A percentile compares a stretch with the other conserved stretches of the same genome.
phyloP scores from a whole-genome alignment of 2,329 filamentous ascomycete species.

The Botrytis deweyae region DNA sequence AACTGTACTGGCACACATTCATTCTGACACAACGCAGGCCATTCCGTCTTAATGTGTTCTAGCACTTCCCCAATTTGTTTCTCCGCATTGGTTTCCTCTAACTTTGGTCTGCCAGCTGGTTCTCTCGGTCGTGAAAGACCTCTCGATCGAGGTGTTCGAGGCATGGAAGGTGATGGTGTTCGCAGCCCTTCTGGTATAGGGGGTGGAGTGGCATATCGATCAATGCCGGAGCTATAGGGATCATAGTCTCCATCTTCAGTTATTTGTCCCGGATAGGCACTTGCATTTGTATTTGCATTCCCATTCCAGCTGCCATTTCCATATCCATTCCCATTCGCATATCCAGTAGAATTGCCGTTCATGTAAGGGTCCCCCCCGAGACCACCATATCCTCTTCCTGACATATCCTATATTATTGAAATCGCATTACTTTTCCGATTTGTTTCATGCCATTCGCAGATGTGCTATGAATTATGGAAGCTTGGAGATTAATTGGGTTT shows the following conservation, averaged over 20 bases:
- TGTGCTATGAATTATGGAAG: background rate
- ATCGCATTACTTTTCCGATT: slow-evolving; percentile 27
- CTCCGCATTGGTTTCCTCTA: slow-evolving; percentile 36
- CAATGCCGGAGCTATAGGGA: slow-evolving; percentile 31
- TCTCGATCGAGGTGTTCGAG: slow-evolving; percentile 27
- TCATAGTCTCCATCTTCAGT: slow-evolving; percentile 37
- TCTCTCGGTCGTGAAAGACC: slow-evolving; percentile 28
- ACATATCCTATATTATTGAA: slow-evolving; percentile 33
- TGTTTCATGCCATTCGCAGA: slow-evolving; percentile 30
- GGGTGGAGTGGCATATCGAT: slow-evolving; percentile 35
- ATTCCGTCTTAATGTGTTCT: slow-evolving; percentile 81
- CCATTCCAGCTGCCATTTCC: slow-evolving; percentile 18
- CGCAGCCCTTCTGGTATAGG: slow-evolving; percentile 10
- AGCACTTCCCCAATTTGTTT: slow-evolving; percentile 53
- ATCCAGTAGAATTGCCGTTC: slow-evolving; percentile 30
- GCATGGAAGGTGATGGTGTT: slow-evolving; percentile 27
- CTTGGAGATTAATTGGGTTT: slow-evolving; percentile 2
- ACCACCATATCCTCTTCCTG: slow-evolving; percentile 38
- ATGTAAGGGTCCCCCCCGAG: slow-evolving; percentile 37
- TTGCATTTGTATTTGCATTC: slow-evolving; percentile 25
- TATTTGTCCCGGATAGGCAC: slow-evolving; percentile 30
- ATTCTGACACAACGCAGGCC: slow-evolving; percentile 86
- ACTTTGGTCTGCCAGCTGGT: slow-evolving; percentile 18
- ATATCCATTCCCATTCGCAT: slow-evolving; percentile 15
- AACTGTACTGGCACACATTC: slow-evolving; percentile 92